These are phyloP conservation scores for Phytopythium kandeliae DNA, from an alignment of 352 stramenopile species.

Conservation along the genomic window DNA sequence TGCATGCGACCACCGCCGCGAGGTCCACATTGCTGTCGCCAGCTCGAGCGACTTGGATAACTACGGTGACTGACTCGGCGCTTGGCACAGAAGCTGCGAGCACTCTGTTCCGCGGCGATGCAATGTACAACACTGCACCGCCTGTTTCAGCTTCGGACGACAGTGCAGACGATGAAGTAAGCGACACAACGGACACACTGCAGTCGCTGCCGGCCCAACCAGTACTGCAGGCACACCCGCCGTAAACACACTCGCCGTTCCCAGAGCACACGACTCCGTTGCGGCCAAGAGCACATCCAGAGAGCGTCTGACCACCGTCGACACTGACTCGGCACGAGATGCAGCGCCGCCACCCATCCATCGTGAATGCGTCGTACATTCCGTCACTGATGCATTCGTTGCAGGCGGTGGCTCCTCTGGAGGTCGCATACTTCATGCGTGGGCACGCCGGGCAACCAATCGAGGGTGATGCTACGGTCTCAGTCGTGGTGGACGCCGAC, in stretches of 20 bases:
- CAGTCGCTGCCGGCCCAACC: conserved; percentile 44
- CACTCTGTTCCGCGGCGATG: conserved; percentile 15
- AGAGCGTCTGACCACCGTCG: conserved; percentile 7
- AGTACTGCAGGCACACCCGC: conserved; percentile 39
- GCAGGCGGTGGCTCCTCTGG: conserved; percentile 23
- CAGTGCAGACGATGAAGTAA: neutral
- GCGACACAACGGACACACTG: conserved; percentile 8
- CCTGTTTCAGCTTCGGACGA: neutral
- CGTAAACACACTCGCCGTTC: conserved; percentile 43
- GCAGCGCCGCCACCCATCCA: conserved; percentile 51
- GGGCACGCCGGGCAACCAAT: conserved; percentile 32
- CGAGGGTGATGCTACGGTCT: conserved; percentile 3
- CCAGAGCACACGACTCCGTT: conserved; percentile 56
- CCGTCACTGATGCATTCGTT: conserved; percentile 15
- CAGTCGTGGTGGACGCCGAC: conserved; percentile 1
- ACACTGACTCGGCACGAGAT: conserved; percentile 30
- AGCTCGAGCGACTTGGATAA: conserved; percentile 26
- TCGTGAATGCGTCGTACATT: conserved; percentile 24
- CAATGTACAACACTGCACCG: conserved; percentile 42
- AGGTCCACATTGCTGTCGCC: conserved; percentile 15
- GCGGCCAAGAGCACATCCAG: conserved; percentile 38
- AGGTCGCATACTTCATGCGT: conserved; percentile 28
- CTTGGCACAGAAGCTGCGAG: conserved; percentile 12
- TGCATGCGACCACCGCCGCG: conserved; percentile 16
- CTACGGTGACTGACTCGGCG: conserved; percentile 11